Percentiles rank a stretch among this genome's conserved stretches.
Conservation (phyloP, 2,329 filamentous ascomycete genomes). For the Pseudopithomyces maydicus region DNA sequence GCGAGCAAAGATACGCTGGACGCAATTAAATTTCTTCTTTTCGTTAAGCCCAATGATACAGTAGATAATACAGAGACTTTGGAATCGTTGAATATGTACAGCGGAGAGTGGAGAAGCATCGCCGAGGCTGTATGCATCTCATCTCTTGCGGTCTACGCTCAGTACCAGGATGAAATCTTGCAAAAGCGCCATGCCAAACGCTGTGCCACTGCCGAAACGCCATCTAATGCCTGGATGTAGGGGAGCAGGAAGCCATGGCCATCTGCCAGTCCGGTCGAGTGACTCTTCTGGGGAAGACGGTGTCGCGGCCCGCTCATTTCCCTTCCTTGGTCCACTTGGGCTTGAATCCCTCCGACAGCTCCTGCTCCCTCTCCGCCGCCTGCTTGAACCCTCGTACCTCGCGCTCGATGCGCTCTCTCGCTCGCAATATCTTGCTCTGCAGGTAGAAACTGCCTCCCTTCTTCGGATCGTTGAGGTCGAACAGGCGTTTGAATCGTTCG, state of each 20-base stretch:
- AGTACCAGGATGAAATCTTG: not conserved
- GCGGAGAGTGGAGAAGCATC: conserved; percentile 20
- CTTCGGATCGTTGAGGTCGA: conserved; percentile 91
- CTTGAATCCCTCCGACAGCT: conserved; percentile 85
- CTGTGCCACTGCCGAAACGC: conserved; percentile 24
- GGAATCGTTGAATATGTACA: conserved; percentile 10
- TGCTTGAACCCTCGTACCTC: conserved; percentile 77
- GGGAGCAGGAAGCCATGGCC: too few species aligned
- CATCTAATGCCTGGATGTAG: conserved; percentile 13
- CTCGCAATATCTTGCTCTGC: conserved; percentile 93
- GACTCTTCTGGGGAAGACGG: not conserved
- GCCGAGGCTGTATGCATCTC: conserved; percentile 8
- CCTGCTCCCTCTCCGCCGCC: conserved; percentile 74
- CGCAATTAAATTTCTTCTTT: not conserved
- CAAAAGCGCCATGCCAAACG: conserved; percentile 11
- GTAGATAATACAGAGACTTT: conserved; percentile 3
- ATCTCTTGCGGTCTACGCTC: conserved; percentile 2
- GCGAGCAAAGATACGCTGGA: not conserved
- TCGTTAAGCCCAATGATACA: conserved; percentile 8
- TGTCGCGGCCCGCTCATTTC: conserved; percentile 46
- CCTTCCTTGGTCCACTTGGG: conserved; percentile 86
- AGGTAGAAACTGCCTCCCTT: conserved; percentile 98
- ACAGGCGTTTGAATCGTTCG: conserved; percentile 90
- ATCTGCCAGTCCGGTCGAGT: too few species aligned
- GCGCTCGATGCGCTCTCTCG: conserved; percentile 87